These are phyloP conservation scores for Leccinum subtestaceum DNA, from an alignment of 768 basidiomycete species.

Conservation along the genomic window DNA sequence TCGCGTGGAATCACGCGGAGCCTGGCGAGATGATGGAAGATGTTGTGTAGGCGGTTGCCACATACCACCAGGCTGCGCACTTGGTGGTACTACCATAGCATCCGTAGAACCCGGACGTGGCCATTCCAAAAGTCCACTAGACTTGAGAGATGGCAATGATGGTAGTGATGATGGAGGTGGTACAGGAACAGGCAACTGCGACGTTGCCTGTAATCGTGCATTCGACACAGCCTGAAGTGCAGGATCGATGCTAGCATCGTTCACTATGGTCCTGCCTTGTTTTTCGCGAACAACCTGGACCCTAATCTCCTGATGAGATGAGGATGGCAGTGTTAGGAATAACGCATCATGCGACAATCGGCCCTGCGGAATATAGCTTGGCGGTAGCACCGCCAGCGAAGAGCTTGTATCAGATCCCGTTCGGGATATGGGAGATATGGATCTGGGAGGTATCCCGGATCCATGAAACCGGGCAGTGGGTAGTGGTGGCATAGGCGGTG, in stretches of 20 bases:
- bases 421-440: slow-evolving; percentile 22
- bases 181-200: slow-evolving; percentile 9
- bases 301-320: slow-evolving; percentile 20
- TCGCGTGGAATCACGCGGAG: slow-evolving; percentile 19
- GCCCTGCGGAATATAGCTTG: slow-evolving; percentile 32
- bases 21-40: slow-evolving; percentile 18
- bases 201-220: slow-evolving; percentile 16
- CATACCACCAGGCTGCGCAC: slow-evolving; percentile 8
- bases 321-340: slow-evolving; percentile 24
- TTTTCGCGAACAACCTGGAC: slow-evolving; percentile 21
- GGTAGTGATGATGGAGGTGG: slow-evolving; percentile 32
- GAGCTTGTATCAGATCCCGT: slow-evolving; percentile 18
- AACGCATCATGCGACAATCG: slow-evolving; percentile 37
- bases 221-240: slow-evolving; percentile 27
- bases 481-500: slow-evolving; percentile 27
- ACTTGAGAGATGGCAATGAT: slow-evolving; percentile 70
- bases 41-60: slow-evolving; percentile 28
- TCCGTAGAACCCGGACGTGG: slow-evolving; percentile 43
- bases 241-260: slow-evolving; percentile 33
- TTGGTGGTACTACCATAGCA: slow-evolving; percentile 12
- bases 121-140: slow-evolving; percentile 66
- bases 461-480: slow-evolving; percentile 10
- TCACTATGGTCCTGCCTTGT: slow-evolving; percentile 23
- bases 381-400: slow-evolving; percentile 21
- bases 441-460: slow-evolving; percentile 11